phyloP scores from a whole-genome alignment of 257 asterid species.

The Solanum appendiculatum region DNA sequence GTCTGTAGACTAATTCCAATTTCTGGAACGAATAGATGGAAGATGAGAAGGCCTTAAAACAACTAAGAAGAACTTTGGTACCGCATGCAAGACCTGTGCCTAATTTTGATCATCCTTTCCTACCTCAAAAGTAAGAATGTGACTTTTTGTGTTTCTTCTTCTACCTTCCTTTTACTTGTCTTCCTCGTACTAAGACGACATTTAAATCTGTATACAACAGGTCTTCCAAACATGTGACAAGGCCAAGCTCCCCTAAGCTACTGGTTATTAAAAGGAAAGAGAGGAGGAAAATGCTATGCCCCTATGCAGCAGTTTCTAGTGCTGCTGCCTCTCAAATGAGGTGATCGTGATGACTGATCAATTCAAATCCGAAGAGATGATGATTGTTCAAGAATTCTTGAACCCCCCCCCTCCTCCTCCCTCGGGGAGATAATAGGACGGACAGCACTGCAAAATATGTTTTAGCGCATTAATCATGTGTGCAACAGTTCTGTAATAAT shows the following conservation, averaged over 20 bases:
- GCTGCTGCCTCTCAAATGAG: conserved; percentile 68
- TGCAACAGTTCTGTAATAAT: not conserved
- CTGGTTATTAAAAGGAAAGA: conserved; percentile 44
- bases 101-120: conserved; percentile 60
- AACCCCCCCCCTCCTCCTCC: conserved; percentile 4
- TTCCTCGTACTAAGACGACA: not conserved
- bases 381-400: conserved; percentile 47
- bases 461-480: not conserved
- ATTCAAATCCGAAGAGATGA: not conserved
- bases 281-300: conserved; percentile 32
- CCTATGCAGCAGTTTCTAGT: conserved; percentile 23
- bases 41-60: conserved; percentile 92
- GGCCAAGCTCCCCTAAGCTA: conserved; percentile 73
- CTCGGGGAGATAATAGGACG: not conserved
- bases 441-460: not conserved
- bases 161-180: not conserved
- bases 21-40: conserved; percentile 44
- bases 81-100: conserved; percentile 87
- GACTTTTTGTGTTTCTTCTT: not conserved
- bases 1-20: not conserved
- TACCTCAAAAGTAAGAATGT: conserved; percentile 48
- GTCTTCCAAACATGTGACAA: conserved; percentile 59
- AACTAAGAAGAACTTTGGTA: conserved; percentile 65
- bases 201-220: conserved; percentile 15
- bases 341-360: conserved; percentile 12